Evolutionary conservation across 179 eudicot species (phyloP), one percentile per base, ranked within the genome.

Genomic region (Vitellaria paradoxa): DNA sequence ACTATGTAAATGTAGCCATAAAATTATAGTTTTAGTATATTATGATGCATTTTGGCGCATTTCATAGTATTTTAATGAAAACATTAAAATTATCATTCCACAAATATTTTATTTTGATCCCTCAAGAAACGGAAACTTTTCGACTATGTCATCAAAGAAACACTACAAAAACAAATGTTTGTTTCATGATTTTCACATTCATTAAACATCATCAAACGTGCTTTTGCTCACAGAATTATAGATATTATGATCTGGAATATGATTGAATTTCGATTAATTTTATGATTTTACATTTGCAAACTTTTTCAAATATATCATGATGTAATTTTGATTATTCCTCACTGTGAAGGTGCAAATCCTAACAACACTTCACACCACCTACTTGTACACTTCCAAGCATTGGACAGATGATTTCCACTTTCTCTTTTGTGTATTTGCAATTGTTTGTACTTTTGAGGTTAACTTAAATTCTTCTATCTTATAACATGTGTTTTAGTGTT

Each of bases 341-440:
- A 18, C 46, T 70, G 4, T 79, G 82, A 70, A 94, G 97, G 91
- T 77, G 81, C 87, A n/a, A 75, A 81, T 81, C 80, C 88, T 74
- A 97, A 87, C 55, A 82, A 87, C 66, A 87, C 90, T 59, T 78
- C 88, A n/a, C n/a, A 56, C 97, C 93, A 68, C 90, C 86, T 60
- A 87, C 91, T 61, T 94, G 96, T 80, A 80, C 93, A 45, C 90
- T 94, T 68, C 80, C 93, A 56, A 85, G 92, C 79, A 93, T 90
- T 82, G 98, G 97, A 24, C 98, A 93, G 97, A 97, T 94, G 65
- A 56, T 15, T 59, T 73, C 55, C 71, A 21, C 73, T 53, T 66
- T n/a, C 62, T 20, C 56, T 21, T 53, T n/a, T 30, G 37, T 24
- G 59, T 67, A 4, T 21, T 26, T n/a, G 6, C 17, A 15, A 1